These are phyloP conservation scores for Venturia asperata DNA, from an alignment of 2,329 filamentous ascomycete genomes.

Conservation along the genomic window DNA sequence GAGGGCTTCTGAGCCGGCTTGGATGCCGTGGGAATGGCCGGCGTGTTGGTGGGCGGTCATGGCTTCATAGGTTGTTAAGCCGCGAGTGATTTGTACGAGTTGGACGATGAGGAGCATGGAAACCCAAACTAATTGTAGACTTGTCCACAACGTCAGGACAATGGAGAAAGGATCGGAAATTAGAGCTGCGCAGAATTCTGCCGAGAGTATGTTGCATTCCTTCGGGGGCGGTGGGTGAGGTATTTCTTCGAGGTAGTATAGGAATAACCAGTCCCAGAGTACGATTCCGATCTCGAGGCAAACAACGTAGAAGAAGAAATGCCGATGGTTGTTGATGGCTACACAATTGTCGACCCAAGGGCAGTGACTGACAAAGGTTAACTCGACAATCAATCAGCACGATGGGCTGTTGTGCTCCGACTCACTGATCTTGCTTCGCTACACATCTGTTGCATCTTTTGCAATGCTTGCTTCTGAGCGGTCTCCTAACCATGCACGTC, in stretches of 20 bases:
- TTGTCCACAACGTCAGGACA: slow-evolving; percentile 69
- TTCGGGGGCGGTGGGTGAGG: slow-evolving; percentile 42
- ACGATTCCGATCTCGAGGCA: slow-evolving; percentile 69
- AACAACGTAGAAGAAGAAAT: slow-evolving; percentile 87
- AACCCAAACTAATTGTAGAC: slow-evolving; percentile 86
- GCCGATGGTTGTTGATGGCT: slow-evolving; percentile 89
- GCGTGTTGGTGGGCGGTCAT: slow-evolving; percentile 72
- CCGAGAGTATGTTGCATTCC: slow-evolving; percentile 68
- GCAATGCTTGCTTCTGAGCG: slow-evolving; percentile 92
- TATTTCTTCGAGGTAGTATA: slow-evolving; percentile 61
- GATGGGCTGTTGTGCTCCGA: slow-evolving; percentile 23
- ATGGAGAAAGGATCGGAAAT: slow-evolving; percentile 80
- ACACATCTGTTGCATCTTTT: slow-evolving; percentile 85
- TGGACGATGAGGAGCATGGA: slow-evolving; percentile 96
- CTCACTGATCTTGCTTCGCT: slow-evolving; percentile 93
- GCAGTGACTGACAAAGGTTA: slow-evolving; percentile 62
- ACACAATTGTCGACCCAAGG: slow-evolving; percentile 98
- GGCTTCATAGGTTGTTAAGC: slow-evolving; percentile 93
- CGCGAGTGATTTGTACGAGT: slow-evolving; percentile 82
- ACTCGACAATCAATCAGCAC: not conserved
- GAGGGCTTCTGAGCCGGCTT: slow-evolving; percentile 48
- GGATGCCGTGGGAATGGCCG: slow-evolving; percentile 40
- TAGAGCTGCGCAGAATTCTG: slow-evolving; percentile 65
- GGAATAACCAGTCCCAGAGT: slow-evolving; percentile 62
- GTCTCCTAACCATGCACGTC: slow-evolving; percentile 87